Evolutionary conservation across 2,329 filamentous ascomycete genomes (phyloP), one percentile per base, ranked within the genome.

Genomic region (Aureobasidium lini): DNA sequence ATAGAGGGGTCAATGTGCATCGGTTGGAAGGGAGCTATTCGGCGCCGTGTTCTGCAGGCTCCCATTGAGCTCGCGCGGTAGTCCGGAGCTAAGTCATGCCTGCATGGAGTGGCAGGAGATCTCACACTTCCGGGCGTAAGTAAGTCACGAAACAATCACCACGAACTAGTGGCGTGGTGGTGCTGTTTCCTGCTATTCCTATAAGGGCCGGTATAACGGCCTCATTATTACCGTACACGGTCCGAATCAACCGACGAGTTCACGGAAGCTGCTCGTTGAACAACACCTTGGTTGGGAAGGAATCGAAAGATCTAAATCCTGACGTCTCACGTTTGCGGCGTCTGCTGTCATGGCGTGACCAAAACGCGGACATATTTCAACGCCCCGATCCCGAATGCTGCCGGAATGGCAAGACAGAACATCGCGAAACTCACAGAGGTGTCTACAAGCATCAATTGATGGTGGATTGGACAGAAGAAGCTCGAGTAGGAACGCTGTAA

Each of bases 271-370:
- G 37, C 52, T 46, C 40, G 52, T 18, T 46, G 29, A 37, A 57
- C 40, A 46, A 46, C 37, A 18, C 9, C 31, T 36, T 57, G 39
- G 52, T 57, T 37, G 52, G 52, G 54, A 48, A 40, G 39, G 29
- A 48, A n/a, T 57, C 34, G 42, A 40, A 32, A 48, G 39, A 29
- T 44, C 48, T 10, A 8, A 29, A 32, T 23, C 11, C 43, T 48
- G 52, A 56, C 52, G 40, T 56, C 52, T 56, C 52, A 31, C 40
- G 52, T 31, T 13, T 34, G 15, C 43, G 31, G 43, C 54, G 28
- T 57, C 43, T 48, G 54, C 54, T 57, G 54, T 48, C 29, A 48
- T 57, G 42, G 43, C 54, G 42, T 57, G 54, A 57, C 31, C 48
- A n/a, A 39, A 40, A 23, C 42, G 53, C 32, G 13, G 31, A 36